Evolutionary conservation across 441 rosid genomes (phyloP).

Genomic region (Sinapis alba): DNA sequence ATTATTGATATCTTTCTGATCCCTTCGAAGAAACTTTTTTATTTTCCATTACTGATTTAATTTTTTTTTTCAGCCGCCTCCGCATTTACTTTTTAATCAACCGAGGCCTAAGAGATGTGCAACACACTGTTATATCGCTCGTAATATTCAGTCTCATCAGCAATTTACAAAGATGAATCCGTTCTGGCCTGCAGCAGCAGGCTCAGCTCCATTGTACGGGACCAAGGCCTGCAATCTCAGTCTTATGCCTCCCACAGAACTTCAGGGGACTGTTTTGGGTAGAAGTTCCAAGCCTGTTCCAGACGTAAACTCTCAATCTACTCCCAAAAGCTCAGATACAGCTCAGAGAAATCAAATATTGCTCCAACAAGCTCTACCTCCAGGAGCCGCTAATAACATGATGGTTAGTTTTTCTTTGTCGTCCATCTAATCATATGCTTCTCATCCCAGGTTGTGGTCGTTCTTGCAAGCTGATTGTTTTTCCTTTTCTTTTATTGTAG

Average conservation of each 20-base stretch:
- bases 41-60: neutral
- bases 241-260: conserved; percentile 70
- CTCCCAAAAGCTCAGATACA: conserved; percentile 54
- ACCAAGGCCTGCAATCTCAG: conserved; percentile 80
- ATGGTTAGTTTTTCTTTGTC: conserved; percentile 54
- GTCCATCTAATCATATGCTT: neutral
- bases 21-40: neutral
- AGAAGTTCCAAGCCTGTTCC: conserved; percentile 51
- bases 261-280: conserved; percentile 55
- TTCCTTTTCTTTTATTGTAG: conserved; percentile 45
- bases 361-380: conserved; percentile 85
- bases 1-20: neutral
- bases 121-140: conserved; percentile 91
- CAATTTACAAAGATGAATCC: conserved; percentile 83
- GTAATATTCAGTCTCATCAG: conserved; percentile 72
- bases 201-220: conserved; percentile 79
- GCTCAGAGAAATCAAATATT: conserved; percentile 82
- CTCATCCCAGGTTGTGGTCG: neutral
- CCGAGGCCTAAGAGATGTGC: conserved; percentile 92
- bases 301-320: conserved; percentile 59
- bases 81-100: conserved; percentile 72
- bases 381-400: conserved; percentile 75
- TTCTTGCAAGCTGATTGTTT: neutral
- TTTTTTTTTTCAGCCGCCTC: conserved; percentile 60
- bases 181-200: conserved; percentile 89